Percentiles rank a stretch among this genome's conserved stretches.
Conservation (phyloP, 192 early-diverging fungal genomes). For the Mortierella hygrophila region DNA sequence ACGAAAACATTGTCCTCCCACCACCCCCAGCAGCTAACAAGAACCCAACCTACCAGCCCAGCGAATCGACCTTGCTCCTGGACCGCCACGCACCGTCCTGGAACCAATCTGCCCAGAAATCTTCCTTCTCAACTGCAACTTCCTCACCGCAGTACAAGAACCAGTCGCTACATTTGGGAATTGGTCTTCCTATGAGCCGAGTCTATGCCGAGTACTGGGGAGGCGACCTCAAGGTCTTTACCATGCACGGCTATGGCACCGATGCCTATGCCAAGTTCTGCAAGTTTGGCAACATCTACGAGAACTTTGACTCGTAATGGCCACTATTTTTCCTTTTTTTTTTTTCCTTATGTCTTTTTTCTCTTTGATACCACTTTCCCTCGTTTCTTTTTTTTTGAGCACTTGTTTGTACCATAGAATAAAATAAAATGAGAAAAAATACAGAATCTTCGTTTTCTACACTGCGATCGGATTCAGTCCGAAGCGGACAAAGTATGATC, state of each 20-base stretch:
- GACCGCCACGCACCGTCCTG: slow-evolving; percentile 33
- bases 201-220: slow-evolving; percentile 98
- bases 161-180: slow-evolving; percentile 74
- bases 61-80: slow-evolving; percentile 16
- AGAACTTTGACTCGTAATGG: slow-evolving; percentile 60
- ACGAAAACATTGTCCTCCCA: background rate
- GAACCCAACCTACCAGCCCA: slow-evolving; percentile 6
- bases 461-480: background rate
- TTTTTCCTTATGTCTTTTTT: background rate
- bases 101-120: background rate
- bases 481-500: too few relatives aligned
- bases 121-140: slow-evolving; percentile 21
- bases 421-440: background rate
- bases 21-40: slow-evolving; percentile 20
- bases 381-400: background rate
- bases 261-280: slow-evolving; percentile 91
- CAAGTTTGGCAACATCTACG: slow-evolving; percentile 75
- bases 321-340: background rate
- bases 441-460: background rate
- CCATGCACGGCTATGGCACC: slow-evolving; percentile 91
- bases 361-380: background rate
- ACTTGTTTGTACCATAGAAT: slow-evolving; percentile 1
- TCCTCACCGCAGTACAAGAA: slow-evolving; percentile 20
- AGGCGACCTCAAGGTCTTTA: slow-evolving; percentile 81
- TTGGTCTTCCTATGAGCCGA: slow-evolving; percentile 91